Base-by-base conservation (phyloP, 148 eudicot species). In the Suaeda aralocaspica region DNA sequence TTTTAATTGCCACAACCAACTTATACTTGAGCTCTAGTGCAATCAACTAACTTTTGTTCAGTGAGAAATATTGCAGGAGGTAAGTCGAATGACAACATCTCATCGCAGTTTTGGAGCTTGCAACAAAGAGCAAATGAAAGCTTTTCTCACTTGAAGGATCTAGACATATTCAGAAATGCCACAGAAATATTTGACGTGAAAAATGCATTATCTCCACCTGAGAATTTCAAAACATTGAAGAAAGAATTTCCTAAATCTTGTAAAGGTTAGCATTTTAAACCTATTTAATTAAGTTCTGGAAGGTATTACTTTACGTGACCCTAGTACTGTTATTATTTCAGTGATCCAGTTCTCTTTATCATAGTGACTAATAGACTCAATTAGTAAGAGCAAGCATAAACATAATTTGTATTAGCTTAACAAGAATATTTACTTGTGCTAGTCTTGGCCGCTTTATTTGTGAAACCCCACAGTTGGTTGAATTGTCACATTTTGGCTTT, bases 21-120 rank as follows among this genome's bases (percentile, higher is more conserved):
- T n/a, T 70, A 79, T 76, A 82, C 83, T 70, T 60, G 82, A 77
- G 88, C 77, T 58, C 52, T 81, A 33, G 73, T 85, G 57, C 81
- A 71, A 64, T 84, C 88, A 46, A 81, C 76, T 65, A 68, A 71
- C 64, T 78, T 80, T 62, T 75, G 59, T 67, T 60, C 74, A 22
- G 58, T 72, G 64, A 78, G 74, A 66, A 80, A 70, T 72, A 49
- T 55, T 30, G 62, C 55, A 18, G 77, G 50, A 67, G 79, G 72
- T 73, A 77, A 77, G 16, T 79, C 80, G 83, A 77, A 36, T 45
- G 67, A 72, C 68, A 71, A 58, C 49, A 59, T 76, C 28, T 70
- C 74, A 46, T 64, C 79, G 24, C 74, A 57, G 25, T 49, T 89
- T 45, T 58, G 74, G 67, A 81, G 63, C 33, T 29, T 86, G 55